Evolutionary conservation across 2,329 filamentous ascomycete genomes (phyloP).

Genomic region (Pyrenochaeta sp.): DNA sequence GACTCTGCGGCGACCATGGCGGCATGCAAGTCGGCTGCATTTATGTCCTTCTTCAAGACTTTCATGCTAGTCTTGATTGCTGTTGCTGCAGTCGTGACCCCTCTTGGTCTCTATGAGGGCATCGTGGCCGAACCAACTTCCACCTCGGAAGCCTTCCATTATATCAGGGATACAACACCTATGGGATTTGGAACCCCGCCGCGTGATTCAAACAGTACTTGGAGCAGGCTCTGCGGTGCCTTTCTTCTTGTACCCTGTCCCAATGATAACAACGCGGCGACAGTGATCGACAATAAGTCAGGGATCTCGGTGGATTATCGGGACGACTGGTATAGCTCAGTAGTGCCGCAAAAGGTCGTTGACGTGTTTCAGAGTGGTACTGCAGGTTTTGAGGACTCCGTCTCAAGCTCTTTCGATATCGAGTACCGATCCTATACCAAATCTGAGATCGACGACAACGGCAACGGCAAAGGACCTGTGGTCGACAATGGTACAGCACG

Average conservation of each 20-base stretch:
- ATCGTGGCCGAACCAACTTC: constrained; percentile 32
- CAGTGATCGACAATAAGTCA: constrained; percentile 1
- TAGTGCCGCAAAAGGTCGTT: constrained; percentile 44
- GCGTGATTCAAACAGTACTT: constrained; percentile 39
- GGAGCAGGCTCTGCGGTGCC: constrained; percentile 45
- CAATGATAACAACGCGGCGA: constrained; percentile 18
- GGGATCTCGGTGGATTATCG: constrained; percentile 11
- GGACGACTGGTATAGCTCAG: constrained; percentile 38
- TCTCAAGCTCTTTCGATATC: constrained; percentile 58
- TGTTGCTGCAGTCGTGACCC: constrained; percentile 57
- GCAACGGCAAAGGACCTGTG: constrained; percentile 1
- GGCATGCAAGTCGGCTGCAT: constrained; percentile 32
- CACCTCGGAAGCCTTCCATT: constrained; percentile 44
- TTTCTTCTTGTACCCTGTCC: constrained; percentile 30
- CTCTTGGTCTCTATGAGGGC: constrained; percentile 56
- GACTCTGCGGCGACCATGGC: constrained; percentile 48
- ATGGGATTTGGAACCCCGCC: constrained; percentile 53
- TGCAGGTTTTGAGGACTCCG: constrained; percentile 30
- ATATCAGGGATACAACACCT: constrained; percentile 48
- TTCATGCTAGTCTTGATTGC: constrained; percentile 43
- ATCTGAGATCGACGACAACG: neutral
- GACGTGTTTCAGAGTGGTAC: constrained; percentile 53
- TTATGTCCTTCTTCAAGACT: constrained; percentile 21
- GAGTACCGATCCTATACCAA: constrained; percentile 43
- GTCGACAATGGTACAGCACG: constrained; percentile 45